Conservation (phyloP, 345 rosid species). For the Lagerstroemia speciosa region DNA sequence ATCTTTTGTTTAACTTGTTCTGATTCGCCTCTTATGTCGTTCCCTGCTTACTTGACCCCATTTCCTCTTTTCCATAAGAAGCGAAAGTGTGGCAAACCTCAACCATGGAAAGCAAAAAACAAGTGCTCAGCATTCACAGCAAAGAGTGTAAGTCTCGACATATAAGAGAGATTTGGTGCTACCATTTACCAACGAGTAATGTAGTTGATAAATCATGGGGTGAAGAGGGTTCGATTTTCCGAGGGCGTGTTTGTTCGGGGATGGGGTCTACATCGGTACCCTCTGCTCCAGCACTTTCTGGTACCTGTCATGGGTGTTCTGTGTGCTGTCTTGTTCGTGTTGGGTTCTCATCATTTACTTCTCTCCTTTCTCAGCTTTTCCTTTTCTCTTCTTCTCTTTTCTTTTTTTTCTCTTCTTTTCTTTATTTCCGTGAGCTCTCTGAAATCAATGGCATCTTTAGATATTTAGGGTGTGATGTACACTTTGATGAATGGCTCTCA, state of each 20-base stretch:
- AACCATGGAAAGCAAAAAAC: neutral
- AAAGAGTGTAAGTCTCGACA: too few species aligned
- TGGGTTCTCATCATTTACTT: neutral
- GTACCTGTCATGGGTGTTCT: slow-evolving; percentile 28
- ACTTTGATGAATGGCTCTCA: neutral
- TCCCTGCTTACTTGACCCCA: neutral
- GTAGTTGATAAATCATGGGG: slow-evolving; percentile 10
- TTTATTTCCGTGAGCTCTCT: neutral
- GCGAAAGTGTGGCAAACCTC: neutral
- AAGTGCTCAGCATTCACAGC: too few species aligned
- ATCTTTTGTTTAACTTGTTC: neutral
- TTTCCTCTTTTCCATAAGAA: neutral
- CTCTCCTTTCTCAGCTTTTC: neutral
- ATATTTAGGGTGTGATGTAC: neutral
- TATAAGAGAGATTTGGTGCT: too few species aligned
- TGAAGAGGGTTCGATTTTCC: neutral
- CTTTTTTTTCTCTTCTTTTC: neutral
- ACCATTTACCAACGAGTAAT: too few species aligned
- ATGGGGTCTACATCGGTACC: slow-evolving; percentile 26
- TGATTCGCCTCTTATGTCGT: neutral
- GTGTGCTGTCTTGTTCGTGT: slow-evolving; percentile 9
- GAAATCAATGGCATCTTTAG: neutral
- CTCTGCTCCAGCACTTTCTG: slow-evolving; percentile 41
- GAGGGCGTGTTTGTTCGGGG: neutral
- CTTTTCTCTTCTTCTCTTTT: neutral